phyloP scores from a whole-genome alignment of 495 filamentous ascomycete genomes.

The Hypomontagnella monticulosa region DNA sequence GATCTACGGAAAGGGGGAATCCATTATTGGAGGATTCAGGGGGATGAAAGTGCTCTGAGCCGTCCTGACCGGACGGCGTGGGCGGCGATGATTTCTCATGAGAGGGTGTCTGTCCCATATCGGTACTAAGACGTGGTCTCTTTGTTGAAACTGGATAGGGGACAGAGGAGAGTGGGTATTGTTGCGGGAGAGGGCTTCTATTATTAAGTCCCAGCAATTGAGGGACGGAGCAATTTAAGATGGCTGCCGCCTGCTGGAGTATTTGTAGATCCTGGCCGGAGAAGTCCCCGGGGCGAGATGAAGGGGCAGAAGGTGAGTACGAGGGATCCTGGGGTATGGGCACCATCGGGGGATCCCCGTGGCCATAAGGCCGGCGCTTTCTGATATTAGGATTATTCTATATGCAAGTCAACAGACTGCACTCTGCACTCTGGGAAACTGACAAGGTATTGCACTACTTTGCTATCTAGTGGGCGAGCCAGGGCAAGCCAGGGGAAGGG shows the following conservation, averaged over 20 bases:
- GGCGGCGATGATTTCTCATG: slow-evolving; percentile 53
- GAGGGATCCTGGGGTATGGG: slow-evolving; percentile 50
- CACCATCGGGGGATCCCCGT: slow-evolving; percentile 52
- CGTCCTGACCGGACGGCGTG: slow-evolving; percentile 39
- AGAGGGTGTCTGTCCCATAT: slow-evolving; percentile 36
- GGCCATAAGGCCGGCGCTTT: slow-evolving; percentile 58
- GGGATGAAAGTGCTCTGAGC: slow-evolving; percentile 35
- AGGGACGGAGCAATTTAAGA: slow-evolving; percentile 43
- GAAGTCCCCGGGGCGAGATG: slow-evolving; percentile 43
- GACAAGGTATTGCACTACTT: slow-evolving; percentile 43
- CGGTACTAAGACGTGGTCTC: slow-evolving; percentile 49
- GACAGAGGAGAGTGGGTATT: slow-evolving; percentile 28
- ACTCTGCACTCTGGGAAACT: slow-evolving; percentile 35
- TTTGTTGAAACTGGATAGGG: slow-evolving; percentile 45
- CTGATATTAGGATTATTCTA: slow-evolving; percentile 60
- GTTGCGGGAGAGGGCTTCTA: slow-evolving; percentile 40
- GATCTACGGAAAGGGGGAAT: slow-evolving; percentile 45
- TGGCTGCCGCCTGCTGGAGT: slow-evolving; percentile 48
- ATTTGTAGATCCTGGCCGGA: slow-evolving; percentile 52
- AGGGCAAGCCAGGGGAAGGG: slow-evolving; percentile 28
- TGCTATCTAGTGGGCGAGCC: slow-evolving; percentile 32
- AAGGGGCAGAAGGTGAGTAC: slow-evolving; percentile 45
- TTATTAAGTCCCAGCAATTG: slow-evolving; percentile 44
- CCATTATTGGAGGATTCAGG: slow-evolving; percentile 32
- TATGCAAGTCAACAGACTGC: slow-evolving; percentile 58